Evolutionary conservation across 2,329 filamentous ascomycete genomes (phyloP), one percentile per base, ranked within the genome.

Genomic region (Biscogniauxia mediterranea): DNA sequence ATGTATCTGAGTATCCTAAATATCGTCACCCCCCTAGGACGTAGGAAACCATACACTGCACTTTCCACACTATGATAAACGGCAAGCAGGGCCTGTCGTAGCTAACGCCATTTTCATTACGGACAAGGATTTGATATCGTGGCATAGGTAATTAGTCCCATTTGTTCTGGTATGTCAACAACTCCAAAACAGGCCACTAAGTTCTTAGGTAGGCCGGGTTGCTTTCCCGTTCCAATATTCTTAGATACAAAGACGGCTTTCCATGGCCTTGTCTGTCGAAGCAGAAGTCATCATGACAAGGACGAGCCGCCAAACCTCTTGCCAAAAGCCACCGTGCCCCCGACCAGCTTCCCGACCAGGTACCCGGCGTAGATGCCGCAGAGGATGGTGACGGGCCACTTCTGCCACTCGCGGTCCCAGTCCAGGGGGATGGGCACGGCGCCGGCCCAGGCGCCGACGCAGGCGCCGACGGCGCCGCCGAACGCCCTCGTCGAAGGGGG

Each of bases 361-460:
- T 91, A 93, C 1, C 95, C 95, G 5, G 86, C 77, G 76, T 96
- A 98, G 19, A 90, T 82, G 2, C 95, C 95, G 1, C 85, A 87
- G 4, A 98, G 78, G 61, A 99, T 90, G 0, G 95, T 99, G 54
- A 98, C 89, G 0, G 95, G 95, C 91, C 94, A 99, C 75, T 89
- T 91, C 84, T 99, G 95, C 95, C 95, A 99, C 69, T 96, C 93
- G n/a, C 95, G 88, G 75, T 99, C 95, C 94, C 94, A 98, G 75
- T 99, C 95, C 67, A 99, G 80, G 1, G 95, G 95, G 69, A 99
- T 98, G 0, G 96, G 95, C 57, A 98, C 87, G 7, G 95, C 95
- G 3, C 95, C 95, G 51, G 97, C 79, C 95, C 95, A 98, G 50
- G 92, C 92, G 5, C 95, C 95, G 1, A 94, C 70, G 25, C 89